Conservation (phyloP, 306 rosid species). For the Castanea sativa region DNA sequence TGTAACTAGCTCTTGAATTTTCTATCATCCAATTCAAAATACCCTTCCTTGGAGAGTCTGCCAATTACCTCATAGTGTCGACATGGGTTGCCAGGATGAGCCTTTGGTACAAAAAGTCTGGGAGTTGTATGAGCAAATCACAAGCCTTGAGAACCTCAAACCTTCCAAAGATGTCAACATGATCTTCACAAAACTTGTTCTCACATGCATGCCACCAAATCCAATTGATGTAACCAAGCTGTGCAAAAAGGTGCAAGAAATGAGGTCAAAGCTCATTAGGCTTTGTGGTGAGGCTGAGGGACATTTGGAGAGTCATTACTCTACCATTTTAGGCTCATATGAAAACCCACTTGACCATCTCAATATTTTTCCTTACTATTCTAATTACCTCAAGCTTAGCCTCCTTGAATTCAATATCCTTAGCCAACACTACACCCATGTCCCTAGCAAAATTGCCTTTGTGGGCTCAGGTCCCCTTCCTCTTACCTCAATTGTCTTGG, state of each 20-base stretch:
- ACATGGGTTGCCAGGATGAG: constrained; percentile 75
- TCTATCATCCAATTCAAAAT: not conserved
- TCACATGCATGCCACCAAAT: constrained; percentile 71
- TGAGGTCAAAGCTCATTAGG: constrained; percentile 55
- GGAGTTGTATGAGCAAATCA: constrained; percentile 54
- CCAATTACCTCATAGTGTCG: constrained; percentile 43
- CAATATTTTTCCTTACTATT: constrained; percentile 67
- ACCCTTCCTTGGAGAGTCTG: not conserved
- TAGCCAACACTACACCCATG: constrained; percentile 35
- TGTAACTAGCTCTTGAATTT: not conserved
- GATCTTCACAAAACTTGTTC: constrained; percentile 72
- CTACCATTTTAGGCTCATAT: constrained; percentile 48
- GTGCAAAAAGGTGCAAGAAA: constrained; percentile 40
- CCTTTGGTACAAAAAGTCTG: constrained; percentile 44
- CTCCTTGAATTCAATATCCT: constrained; percentile 71
- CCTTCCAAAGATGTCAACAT: constrained; percentile 84
- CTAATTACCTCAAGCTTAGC: constrained; percentile 74
- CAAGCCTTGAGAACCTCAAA: constrained; percentile 58
- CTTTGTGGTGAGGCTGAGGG: constrained; percentile 80
- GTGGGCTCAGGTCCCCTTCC: constrained; percentile 96
- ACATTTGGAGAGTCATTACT: constrained; percentile 61
- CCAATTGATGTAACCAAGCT: constrained; percentile 60
- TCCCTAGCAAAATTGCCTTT: constrained; percentile 54
- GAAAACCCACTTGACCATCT: constrained; percentile 56
- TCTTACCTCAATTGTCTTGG: constrained; percentile 74